phyloP scores from a whole-genome alignment of 140 eudicot genomes.

The Flaveria floridana region DNA sequence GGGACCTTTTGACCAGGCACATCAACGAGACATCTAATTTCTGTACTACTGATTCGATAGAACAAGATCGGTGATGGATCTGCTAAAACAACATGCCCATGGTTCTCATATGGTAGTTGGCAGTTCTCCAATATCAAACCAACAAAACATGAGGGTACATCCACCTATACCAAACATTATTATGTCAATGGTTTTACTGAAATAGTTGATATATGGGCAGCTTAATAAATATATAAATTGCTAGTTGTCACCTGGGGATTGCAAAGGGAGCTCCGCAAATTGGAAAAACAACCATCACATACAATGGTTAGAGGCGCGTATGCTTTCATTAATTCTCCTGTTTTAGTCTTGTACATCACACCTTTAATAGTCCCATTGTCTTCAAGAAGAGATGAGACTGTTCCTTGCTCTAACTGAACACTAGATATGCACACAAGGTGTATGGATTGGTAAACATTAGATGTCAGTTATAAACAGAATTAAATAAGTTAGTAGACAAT shows the following conservation, averaged over 20 bases:
- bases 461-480: not conserved
- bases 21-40: constrained; percentile 79
- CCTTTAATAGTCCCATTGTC: constrained; percentile 69
- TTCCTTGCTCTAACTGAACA: constrained; percentile 79
- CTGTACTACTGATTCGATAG: constrained; percentile 79
- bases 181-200: constrained; percentile 7
- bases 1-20: constrained; percentile 88
- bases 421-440: constrained; percentile 30
- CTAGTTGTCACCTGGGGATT: constrained; percentile 51
- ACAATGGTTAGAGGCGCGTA: constrained; percentile 78
- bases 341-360: constrained; percentile 62
- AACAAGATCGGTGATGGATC: constrained; percentile 85
- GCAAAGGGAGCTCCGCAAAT: constrained; percentile 72
- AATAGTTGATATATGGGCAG: not conserved
- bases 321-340: constrained; percentile 57
- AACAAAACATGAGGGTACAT: constrained; percentile 78
- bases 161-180: constrained; percentile 45
- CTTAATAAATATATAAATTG: not conserved
- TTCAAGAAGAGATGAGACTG: constrained; percentile 78
- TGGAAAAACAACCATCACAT: constrained; percentile 89
- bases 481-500: not conserved
- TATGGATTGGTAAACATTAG: not conserved
- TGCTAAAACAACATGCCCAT: constrained; percentile 81
- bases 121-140: constrained; percentile 79
- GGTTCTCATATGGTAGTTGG: constrained; percentile 64